Percentiles rank a stretch among this genome's conserved stretches.
These are phyloP conservation scores for Rhodotorula sp. DNA, from an alignment of 1,284 basidiomycete species.

Conservation along the genomic window DNA sequence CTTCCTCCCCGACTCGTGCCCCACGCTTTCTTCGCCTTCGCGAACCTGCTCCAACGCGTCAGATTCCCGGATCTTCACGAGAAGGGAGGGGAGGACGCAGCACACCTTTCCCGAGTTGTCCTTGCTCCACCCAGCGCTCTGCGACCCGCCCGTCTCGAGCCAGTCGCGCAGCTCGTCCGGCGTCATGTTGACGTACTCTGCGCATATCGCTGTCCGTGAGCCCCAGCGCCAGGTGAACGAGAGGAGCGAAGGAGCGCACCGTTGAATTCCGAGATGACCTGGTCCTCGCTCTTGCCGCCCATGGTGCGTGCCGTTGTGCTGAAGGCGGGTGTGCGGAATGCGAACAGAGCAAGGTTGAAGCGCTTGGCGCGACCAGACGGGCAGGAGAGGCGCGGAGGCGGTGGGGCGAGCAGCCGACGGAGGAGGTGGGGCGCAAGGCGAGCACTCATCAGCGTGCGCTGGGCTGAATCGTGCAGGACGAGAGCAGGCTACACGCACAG, in stretches of 20 bases:
- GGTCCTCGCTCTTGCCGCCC: conserved; percentile 28
- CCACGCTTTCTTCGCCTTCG: conserved; percentile 44
- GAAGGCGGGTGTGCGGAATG: not conserved
- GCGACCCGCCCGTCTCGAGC: conserved; percentile 47
- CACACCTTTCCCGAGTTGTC: conserved; percentile 16
- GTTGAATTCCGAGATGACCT: conserved; percentile 36
- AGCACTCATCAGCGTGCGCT: not conserved
- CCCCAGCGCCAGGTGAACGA: not conserved
- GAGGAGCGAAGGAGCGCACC: not conserved
- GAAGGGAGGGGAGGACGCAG: too few relatives aligned
- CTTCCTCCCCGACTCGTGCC: conserved; percentile 43
- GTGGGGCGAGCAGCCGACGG: too few relatives aligned
- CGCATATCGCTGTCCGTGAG: not conserved
- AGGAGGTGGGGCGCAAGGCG: not conserved
- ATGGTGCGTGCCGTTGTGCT: not conserved
- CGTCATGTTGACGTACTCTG: conserved; percentile 49
- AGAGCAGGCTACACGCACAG: not conserved
- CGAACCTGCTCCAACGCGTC: not conserved
- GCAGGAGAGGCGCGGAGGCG: not conserved
- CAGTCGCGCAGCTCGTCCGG: conserved; percentile 47
- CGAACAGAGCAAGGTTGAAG: too few relatives aligned
- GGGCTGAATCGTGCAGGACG: too few relatives aligned
- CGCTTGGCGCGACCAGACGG: rapidly evolving
- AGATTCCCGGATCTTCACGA: too few relatives aligned
- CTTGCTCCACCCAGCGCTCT: conserved; percentile 44